These are phyloP conservation scores for Talaromyces stipitatus DNA, from an alignment of 495 filamentous ascomycete species.

Conservation along the genomic window DNA sequence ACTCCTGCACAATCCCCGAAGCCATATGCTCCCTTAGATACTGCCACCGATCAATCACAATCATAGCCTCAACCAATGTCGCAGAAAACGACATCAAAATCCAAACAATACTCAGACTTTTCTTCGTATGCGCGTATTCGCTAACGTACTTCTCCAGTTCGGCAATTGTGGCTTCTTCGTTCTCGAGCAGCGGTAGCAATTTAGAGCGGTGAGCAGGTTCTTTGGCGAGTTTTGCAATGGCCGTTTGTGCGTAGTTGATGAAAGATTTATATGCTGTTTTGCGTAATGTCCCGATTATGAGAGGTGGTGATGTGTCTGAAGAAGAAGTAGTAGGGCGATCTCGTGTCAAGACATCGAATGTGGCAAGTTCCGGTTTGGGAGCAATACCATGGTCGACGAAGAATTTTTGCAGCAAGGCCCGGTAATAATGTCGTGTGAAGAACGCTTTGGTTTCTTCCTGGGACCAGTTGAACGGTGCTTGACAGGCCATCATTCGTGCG, in stretches of 20 bases:
- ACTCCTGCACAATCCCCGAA: conserved; percentile 45
- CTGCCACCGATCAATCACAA: conserved; percentile 87
- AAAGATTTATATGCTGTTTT: conserved; percentile 77
- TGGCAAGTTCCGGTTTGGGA: conserved; percentile 40
- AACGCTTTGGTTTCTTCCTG: conserved; percentile 70
- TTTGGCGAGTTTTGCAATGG: conserved; percentile 61
- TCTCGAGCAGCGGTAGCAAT: conserved; percentile 51
- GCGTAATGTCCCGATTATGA: conserved; percentile 78
- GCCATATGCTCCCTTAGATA: conserved; percentile 70
- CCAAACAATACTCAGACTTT: conserved; percentile 82
- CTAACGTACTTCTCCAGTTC: conserved; percentile 64
- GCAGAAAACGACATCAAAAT: conserved; percentile 93
- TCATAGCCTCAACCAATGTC: conserved; percentile 75
- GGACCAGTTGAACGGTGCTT: conserved; percentile 91
- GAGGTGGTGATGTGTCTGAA: too few species aligned
- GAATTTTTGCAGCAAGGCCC: conserved; percentile 81
- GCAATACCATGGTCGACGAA: conserved; percentile 77
- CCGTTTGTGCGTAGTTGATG: conserved; percentile 68
- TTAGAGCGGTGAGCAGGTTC: conserved; percentile 48
- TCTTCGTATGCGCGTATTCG: conserved; percentile 56
- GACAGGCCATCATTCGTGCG: conserved; percentile 91
- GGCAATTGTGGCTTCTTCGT: conserved; percentile 53
- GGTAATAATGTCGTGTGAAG: conserved; percentile 91
- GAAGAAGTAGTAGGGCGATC: too few species aligned
- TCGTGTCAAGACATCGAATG: neutral